A percentile compares a stretch with the other conserved stretches of the same genome.
These are phyloP conservation scores for Lantana camara DNA, from an alignment of 257 asterid species.

Conservation along the genomic window DNA sequence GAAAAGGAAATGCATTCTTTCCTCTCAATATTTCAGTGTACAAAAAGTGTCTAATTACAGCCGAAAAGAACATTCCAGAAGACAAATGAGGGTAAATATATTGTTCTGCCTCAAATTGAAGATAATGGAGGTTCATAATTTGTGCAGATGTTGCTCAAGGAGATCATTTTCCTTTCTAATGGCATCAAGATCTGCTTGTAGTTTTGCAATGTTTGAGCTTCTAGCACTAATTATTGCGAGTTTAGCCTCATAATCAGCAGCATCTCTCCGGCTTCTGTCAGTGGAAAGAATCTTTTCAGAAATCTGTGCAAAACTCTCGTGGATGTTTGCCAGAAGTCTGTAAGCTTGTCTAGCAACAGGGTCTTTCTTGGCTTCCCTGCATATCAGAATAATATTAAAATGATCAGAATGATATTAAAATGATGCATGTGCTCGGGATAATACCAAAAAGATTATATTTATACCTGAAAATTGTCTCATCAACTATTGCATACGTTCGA, in stretches of 20 bases:
- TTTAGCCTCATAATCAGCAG: conserved; percentile 67
- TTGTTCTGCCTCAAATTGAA: not conserved
- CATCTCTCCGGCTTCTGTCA: conserved; percentile 64
- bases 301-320: conserved; percentile 66
- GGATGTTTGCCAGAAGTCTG: conserved; percentile 60
- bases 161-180: conserved; percentile 69
- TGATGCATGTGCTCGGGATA: not conserved
- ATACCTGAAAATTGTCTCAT: conserved; percentile 76
- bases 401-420: not conserved
- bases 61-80: not conserved
- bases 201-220: conserved; percentile 61
- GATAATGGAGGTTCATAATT: conserved; percentile 20
- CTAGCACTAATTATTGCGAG: conserved; percentile 49
- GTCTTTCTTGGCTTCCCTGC: conserved; percentile 84
- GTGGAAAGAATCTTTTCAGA: conserved; percentile 58
- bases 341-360: conserved; percentile 66
- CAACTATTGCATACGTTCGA: conserved; percentile 70
- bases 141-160: conserved; percentile 45
- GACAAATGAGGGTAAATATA: not conserved
- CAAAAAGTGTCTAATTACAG: not conserved
- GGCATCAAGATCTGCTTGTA: conserved; percentile 64
- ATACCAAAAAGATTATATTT: not conserved
- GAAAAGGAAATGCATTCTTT: not conserved
- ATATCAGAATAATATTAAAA: not conserved
- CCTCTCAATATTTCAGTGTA: not conserved